Conservation (phyloP, 176 grass and related monocot species). For the Cymbopogon citratus region DNA sequence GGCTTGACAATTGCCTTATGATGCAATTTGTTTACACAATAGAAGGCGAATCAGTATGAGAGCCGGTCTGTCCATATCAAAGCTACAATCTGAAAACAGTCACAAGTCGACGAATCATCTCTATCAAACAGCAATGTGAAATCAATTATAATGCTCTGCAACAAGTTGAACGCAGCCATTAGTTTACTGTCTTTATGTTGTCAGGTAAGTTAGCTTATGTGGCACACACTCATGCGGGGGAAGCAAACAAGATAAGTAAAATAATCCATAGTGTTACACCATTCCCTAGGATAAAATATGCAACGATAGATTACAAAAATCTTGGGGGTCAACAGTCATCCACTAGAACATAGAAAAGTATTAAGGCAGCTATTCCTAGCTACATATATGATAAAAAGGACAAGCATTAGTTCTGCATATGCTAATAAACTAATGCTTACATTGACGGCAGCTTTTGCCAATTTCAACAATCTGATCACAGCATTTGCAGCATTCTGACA, state of each 20-base stretch:
- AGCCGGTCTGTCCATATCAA: constrained; percentile 25
- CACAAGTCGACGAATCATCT: constrained; percentile 25
- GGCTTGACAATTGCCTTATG: too few relatives aligned
- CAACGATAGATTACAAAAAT: constrained; percentile 9
- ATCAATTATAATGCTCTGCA: constrained; percentile 30
- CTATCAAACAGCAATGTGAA: constrained; percentile 25
- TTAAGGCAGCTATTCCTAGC: neutral
- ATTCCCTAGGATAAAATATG: constrained; percentile 2
- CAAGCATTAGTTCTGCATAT: constrained; percentile 15
- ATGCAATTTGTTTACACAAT: constrained; percentile 11
- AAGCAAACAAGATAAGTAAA: constrained; percentile 31
- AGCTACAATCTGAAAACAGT: constrained; percentile 19
- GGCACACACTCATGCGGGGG: constrained; percentile 17
- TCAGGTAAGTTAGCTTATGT: constrained; percentile 36
- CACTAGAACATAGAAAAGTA: constrained; percentile 17
- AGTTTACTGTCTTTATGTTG: constrained; percentile 8
- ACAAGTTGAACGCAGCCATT: constrained; percentile 13
- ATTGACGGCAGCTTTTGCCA: constrained; percentile 9
- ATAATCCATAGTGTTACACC: constrained; percentile 11
- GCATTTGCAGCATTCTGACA: constrained; percentile 1
- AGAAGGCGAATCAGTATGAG: constrained; percentile 16
- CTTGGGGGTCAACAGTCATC: neutral
- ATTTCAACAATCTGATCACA: neutral
- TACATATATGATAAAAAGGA: neutral
- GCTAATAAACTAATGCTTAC: constrained; percentile 16